A percentile compares a stretch with the other conserved stretches of the same genome.
Conservation (phyloP, 306 rosid genomes). For the Gastrolobium villosum region DNA sequence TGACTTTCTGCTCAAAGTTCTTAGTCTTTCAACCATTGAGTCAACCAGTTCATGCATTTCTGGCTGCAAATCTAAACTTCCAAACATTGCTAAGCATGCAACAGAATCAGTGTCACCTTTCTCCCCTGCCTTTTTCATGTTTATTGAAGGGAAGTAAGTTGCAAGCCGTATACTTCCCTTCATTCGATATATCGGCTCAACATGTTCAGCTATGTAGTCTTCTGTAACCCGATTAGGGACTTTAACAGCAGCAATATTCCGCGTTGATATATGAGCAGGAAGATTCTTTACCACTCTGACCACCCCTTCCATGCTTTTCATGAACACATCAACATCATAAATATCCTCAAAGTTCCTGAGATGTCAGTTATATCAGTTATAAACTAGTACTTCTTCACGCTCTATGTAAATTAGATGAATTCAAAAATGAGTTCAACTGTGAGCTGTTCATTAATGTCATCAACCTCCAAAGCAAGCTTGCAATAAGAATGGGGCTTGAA, state of each 20-base stretch:
- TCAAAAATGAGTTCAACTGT: background rate
- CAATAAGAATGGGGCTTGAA: background rate
- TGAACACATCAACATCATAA: constrained; percentile 73
- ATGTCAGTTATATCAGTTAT: constrained; percentile 13
- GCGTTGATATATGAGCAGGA: constrained; percentile 65
- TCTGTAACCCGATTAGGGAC: constrained; percentile 86
- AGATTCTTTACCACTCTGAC: constrained; percentile 72
- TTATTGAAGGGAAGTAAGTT: constrained; percentile 82
- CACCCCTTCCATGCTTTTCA: constrained; percentile 74
- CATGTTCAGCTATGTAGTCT: constrained; percentile 72
- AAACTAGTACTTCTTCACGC: constrained; percentile 22
- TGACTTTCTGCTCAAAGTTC: constrained; percentile 77
- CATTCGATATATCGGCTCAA: constrained; percentile 66
- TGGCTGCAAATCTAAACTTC: constrained; percentile 76
- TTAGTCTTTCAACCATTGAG: constrained; percentile 74
- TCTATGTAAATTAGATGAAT: background rate
- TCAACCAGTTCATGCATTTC: constrained; percentile 76
- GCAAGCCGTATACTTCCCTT: constrained; percentile 78
- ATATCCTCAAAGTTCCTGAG: constrained; percentile 83
- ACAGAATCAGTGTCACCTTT: constrained; percentile 64
- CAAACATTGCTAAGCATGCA: constrained; percentile 90
- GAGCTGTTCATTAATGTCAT: background rate
- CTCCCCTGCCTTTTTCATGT: constrained; percentile 71
- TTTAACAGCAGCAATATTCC: constrained; percentile 75
- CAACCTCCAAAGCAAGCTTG: constrained; percentile 15